Evolutionary conservation across 1,284 basidiomycete species (phyloP).

Genomic region (Fomitopsis schrenkii): DNA sequence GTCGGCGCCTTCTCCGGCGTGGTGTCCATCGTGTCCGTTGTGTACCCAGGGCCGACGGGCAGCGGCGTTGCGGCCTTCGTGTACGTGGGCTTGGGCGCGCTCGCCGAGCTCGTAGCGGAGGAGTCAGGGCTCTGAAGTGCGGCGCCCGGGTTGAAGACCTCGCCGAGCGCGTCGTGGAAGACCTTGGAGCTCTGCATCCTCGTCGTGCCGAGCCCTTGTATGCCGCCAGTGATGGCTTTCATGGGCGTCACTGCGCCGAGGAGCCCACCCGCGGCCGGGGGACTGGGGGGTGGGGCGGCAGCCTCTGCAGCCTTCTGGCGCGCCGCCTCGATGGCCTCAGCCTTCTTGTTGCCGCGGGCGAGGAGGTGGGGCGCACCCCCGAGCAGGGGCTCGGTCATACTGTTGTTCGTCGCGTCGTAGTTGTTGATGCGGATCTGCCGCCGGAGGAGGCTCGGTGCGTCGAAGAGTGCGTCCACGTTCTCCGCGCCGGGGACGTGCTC

Average conservation of each 20-base stretch:
- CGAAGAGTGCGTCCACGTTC: background rate
- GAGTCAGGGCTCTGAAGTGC: background rate
- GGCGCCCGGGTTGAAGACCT: background rate
- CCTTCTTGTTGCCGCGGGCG: conserved; percentile 2
- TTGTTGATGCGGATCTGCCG: conserved; percentile 8
- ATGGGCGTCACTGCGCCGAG: background rate
- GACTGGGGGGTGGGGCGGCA: background rate
- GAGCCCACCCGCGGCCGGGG: background rate
- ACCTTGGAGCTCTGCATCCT: conserved; percentile 6
- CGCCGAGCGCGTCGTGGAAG: conserved; percentile 10
- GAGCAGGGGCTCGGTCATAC: background rate
- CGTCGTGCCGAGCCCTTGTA: conserved; percentile 1
- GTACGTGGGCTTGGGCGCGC: background rate
- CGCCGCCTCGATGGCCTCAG: background rate
- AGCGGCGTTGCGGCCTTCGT: background rate
- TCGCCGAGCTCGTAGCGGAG: background rate
- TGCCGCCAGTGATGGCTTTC: conserved; percentile 3
- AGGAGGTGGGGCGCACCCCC: background rate
- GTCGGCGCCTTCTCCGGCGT: background rate
- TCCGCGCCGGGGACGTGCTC: background rate
- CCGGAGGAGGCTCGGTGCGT: background rate
- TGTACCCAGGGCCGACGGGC: conserved; percentile 5
- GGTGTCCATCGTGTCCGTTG: conserved; percentile 4
- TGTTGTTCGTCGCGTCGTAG: conserved; percentile 2
- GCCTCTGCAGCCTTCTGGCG: background rate